A percentile compares a stretch with the other conserved stretches of the same genome.
phyloP scores from a whole-genome alignment of 179 eudicot species.

The Spinacia oleracea region DNA sequence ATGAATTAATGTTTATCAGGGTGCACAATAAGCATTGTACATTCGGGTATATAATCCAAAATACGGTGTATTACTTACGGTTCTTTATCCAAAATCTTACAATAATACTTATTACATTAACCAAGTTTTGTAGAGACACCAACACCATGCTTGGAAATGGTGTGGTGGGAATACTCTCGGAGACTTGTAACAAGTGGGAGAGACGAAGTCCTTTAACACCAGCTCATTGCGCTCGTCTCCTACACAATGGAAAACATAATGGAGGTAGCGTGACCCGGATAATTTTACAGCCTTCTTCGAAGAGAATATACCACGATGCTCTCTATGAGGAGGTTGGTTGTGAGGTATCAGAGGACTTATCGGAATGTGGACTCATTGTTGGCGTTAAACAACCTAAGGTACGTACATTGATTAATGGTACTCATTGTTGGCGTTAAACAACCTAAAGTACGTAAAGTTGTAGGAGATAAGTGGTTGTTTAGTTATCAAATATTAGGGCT shows the following conservation, averaged over 20 bases:
- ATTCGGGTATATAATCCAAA: no score
- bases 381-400: conserved; percentile 47
- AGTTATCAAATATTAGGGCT: no score
- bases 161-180: conserved; percentile 78
- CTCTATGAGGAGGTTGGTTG: conserved; percentile 84
- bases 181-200: conserved; percentile 90
- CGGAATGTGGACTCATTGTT: conserved; percentile 85
- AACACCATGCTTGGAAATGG: conserved; percentile 72
- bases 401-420: no score
- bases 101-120: no score
- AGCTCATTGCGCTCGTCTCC: conserved; percentile 77
- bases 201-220: conserved; percentile 87
- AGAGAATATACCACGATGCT: conserved; percentile 79
- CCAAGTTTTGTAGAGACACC: conserved; percentile 16
- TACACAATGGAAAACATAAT: conserved; percentile 56
- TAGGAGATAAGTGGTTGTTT: no score
- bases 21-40: no score
- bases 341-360: conserved; percentile 51
- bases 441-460: no score
- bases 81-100: neutral
- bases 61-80: no score
- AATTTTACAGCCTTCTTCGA: conserved; percentile 80
- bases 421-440: no score
- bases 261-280: conserved; percentile 60
- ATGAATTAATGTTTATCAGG: no score